Base-by-base conservation (phyloP, 2,329 filamentous ascomycete genomes). In the Lasiodiplodia hormozganensis region DNA sequence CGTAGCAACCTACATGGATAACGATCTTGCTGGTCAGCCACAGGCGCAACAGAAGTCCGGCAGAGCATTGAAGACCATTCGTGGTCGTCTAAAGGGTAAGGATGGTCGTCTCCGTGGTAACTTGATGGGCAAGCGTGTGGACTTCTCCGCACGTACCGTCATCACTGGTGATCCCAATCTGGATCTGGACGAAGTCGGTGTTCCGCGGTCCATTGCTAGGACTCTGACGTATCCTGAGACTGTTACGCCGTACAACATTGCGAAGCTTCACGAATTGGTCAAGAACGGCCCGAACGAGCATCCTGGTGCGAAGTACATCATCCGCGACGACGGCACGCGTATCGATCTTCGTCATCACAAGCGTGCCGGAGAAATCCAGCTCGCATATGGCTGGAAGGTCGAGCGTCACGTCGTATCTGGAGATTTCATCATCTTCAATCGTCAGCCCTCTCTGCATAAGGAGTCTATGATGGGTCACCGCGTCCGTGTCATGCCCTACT, bases 401-500 rank as follows among this genome's bases (percentile, higher is more conserved):
- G 96, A 99, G 82, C 91, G 96, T 70, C 96, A 99, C 81, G 89
- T 99, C 72, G 90, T 97, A 75, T 93, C 97, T 76, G 95, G 95
- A 69, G 96, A 99, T 81, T 96, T 93, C 73, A 98, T 99, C 82
- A 94, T 99, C 77, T 99, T 99, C 89, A 99, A 99, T 81, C 96
- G 96, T 86, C 96, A 99, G 79, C 96, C 96, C 0, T 99, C 96
- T 43, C 86, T 99, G 76, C 96, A 99, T 86, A 99, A 99, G 82
- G 96, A 99, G 79, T 99, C 96, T 70, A 99, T 99, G 96, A 99
- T 99, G 96, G 96, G 93, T 81, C 96, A 99, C 82, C 90, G 93
- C 74, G 96, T 99, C 71, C 91, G 91, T 70, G 96, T 99, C 70
- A 98, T 99, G 94, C 96, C 96, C 3, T 99, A 97, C 81, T 99